Percentiles rank a stretch among this genome's conserved stretches.
Conservation (phyloP, 805 yeast species). For the Schwanniomyces polymorphus region DNA sequence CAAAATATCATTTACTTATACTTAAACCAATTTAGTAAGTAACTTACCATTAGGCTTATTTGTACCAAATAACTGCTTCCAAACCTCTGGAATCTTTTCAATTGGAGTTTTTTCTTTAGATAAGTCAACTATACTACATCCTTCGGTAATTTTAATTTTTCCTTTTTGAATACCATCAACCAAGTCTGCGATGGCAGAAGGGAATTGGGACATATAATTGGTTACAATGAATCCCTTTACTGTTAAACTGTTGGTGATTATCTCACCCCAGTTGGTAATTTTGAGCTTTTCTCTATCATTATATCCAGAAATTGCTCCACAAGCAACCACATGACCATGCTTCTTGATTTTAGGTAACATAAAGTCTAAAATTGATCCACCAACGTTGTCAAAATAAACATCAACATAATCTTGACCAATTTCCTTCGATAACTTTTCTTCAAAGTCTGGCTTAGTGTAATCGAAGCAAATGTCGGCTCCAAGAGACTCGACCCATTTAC, state of each 20-base stretch:
- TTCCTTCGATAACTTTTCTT: constrained; percentile 21
- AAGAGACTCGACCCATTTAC: constrained; percentile 51
- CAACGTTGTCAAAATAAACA: constrained; percentile 62
- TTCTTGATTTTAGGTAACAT: constrained; percentile 39
- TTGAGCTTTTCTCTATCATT: constrained; percentile 39
- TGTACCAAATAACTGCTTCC: constrained; percentile 48
- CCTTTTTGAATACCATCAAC: constrained; percentile 40
- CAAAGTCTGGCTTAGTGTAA: constrained; percentile 32
- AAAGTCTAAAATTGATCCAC: constrained; percentile 55
- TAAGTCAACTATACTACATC: constrained; percentile 40
- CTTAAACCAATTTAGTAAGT: constrained; percentile 40
- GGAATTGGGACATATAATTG: constrained; percentile 35
- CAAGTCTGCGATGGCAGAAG: constrained; percentile 36
- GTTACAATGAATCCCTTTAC: constrained; percentile 54
- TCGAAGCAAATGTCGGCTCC: constrained; percentile 56
- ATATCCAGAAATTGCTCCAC: constrained; percentile 65
- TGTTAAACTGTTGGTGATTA: constrained; percentile 51
- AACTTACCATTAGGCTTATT: constrained; percentile 50
- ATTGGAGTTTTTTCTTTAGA: constrained; percentile 32
- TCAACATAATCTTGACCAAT: constrained; percentile 52
- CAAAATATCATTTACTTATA: too few species aligned
- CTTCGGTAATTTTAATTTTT: constrained; percentile 33
- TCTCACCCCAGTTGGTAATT: constrained; percentile 40
- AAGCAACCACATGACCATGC: constrained; percentile 51
- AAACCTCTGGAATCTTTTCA: constrained; percentile 43